Percentiles rank a stretch among this genome's conserved stretches.
Conservation (phyloP, 106 monocot genomes). For the Chionographis japonica region DNA sequence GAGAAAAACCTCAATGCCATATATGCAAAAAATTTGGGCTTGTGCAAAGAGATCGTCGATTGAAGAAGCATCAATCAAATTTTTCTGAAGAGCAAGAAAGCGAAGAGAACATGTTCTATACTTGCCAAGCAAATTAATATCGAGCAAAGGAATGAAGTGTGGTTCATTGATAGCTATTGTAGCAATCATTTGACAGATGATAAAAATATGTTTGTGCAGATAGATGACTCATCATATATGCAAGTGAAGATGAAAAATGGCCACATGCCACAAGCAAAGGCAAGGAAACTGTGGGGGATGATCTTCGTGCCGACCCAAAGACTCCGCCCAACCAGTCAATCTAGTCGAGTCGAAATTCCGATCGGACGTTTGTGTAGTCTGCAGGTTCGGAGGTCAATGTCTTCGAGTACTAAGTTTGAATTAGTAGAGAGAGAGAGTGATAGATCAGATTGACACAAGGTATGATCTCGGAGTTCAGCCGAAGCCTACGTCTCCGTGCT, state of each 20-base stretch:
- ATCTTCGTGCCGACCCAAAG: too few relatives aligned
- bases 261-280: not conserved
- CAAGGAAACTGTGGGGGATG: too few relatives aligned
- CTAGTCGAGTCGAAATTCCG: too few relatives aligned
- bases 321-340: too few relatives aligned
- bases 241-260: not conserved
- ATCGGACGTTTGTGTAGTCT: too few relatives aligned
- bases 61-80: not conserved
- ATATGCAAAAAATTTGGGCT: not conserved
- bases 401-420: too few relatives aligned
- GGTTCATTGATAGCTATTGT: not conserved
- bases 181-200: slow-evolving; percentile 3
- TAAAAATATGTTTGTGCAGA: not conserved
- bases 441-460: too few relatives aligned
- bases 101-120: not conserved
- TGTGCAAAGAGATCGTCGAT: not conserved
- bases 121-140: not conserved
- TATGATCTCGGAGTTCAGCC: too few relatives aligned
- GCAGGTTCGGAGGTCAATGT: too few relatives aligned
- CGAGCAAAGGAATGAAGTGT: not conserved
- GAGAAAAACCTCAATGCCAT: too few relatives aligned
- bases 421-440: too few relatives aligned
- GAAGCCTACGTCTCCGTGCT: too few relatives aligned
- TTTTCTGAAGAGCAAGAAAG: not conserved
- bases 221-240: not conserved